A percentile compares a stretch with the other conserved stretches of the same genome.
Conservation (phyloP, 805 yeast genomes). For the Nakazawaea molendinolei region DNA sequence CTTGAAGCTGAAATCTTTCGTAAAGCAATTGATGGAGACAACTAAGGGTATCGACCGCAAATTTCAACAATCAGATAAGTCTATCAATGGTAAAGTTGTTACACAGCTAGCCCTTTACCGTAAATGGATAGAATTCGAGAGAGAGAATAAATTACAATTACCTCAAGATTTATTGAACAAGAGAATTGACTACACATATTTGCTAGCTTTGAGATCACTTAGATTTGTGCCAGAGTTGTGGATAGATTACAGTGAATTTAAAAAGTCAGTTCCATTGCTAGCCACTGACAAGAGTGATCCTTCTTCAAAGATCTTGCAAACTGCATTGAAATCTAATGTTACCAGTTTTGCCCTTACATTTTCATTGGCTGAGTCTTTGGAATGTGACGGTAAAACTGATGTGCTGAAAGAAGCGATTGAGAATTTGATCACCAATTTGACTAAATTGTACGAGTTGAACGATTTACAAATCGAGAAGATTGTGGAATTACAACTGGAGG, state of each 20-base stretch:
- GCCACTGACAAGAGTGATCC: slow-evolving; percentile 5
- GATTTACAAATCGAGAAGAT: slow-evolving; percentile 20
- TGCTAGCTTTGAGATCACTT: slow-evolving; percentile 56
- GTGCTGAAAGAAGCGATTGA: slow-evolving; percentile 46
- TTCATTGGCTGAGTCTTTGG: slow-evolving; percentile 64
- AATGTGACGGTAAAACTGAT: slow-evolving; percentile 44
- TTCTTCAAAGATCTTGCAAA: slow-evolving; percentile 32
- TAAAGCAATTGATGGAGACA: slow-evolving; percentile 59
- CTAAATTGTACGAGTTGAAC: slow-evolving; percentile 26
- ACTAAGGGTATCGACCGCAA: slow-evolving; percentile 44
- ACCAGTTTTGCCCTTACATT: slow-evolving; percentile 59
- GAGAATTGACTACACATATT: slow-evolving; percentile 67
- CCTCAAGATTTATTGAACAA: slow-evolving; percentile 40
- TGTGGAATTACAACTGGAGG: slow-evolving; percentile 15
- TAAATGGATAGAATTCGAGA: slow-evolving; percentile 77
- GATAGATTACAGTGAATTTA: slow-evolving; percentile 51
- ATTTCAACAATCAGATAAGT: slow-evolving; percentile 18
- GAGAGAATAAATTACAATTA: slow-evolving; percentile 58
- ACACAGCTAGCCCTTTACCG: slow-evolving; percentile 55
- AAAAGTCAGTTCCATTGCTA: slow-evolving; percentile 10
- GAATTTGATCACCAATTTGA: slow-evolving; percentile 40
- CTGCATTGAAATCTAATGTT: slow-evolving; percentile 62
- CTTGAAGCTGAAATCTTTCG: slow-evolving; percentile 79
- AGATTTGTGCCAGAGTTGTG: slow-evolving; percentile 70
- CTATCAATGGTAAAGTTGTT: slow-evolving; percentile 15